phyloP scores from a whole-genome alignment of 352 stramenopile genomes.

The Aphanomyces stellatus region DNA sequence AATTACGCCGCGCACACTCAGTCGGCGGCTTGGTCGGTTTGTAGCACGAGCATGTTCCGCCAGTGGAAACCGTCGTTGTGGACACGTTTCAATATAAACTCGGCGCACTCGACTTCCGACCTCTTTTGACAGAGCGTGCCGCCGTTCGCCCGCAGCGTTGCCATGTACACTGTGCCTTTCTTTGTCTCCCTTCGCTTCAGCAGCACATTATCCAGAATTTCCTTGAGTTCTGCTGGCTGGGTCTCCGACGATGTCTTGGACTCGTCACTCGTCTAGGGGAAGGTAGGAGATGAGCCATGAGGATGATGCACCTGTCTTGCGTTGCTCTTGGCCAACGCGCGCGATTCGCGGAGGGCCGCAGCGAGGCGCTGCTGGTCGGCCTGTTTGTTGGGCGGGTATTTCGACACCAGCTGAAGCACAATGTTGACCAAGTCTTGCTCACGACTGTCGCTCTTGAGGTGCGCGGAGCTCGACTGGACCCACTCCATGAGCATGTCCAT shows the following conservation, averaged over 20 bases:
- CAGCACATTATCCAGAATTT: background rate
- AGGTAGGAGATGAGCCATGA: no score
- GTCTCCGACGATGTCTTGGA: background rate
- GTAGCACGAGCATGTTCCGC: background rate
- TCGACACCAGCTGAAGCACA: background rate
- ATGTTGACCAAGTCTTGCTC: background rate
- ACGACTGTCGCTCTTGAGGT: background rate
- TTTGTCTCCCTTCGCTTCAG: background rate
- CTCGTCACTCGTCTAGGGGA: no score
- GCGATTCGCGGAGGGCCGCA: background rate
- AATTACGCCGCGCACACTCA: no score
- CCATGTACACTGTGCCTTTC: background rate
- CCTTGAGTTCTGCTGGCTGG: background rate
- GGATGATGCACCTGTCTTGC: background rate
- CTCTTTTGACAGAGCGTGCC: conserved; percentile 5
- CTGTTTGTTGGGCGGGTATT: background rate
- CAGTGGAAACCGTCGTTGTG: conserved; percentile 2
- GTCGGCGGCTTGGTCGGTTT: background rate
- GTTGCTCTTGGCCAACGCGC: background rate
- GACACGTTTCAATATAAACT: background rate
- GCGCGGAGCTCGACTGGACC: background rate
- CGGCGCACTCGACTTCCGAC: background rate
- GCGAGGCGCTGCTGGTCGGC: background rate
- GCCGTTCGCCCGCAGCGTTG: background rate
- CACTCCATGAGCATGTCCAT: background rate